Evolutionary conservation across 768 basidiomycete species (phyloP), one percentile per base, ranked within the genome.

Genomic region (Suillus placidus): DNA sequence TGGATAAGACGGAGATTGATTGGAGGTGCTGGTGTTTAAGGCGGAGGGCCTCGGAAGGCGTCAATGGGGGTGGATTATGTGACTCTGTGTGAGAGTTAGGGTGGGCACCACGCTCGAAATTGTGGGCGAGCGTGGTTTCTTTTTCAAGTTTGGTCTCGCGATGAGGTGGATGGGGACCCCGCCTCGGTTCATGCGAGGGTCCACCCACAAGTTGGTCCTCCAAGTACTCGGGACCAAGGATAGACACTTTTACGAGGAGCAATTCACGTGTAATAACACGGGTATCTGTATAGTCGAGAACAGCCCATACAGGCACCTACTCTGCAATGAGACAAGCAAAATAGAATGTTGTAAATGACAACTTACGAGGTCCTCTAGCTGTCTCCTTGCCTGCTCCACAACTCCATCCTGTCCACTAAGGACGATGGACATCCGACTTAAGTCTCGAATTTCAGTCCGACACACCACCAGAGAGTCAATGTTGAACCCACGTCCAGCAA

Each of bases 241-340:
- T 97, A 65, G 97, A 99, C 4, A 99, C 89, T 76, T 99, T 99
- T 74, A 91, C 93, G 69, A 99, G 90, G 38, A 99, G 85, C 16
- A 99, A 85, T 78, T 99, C 97, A 71, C 97, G 92, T 69, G 91
- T 86, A 76, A 99, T 97, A 35, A 90, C 88, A 64, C 85, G 88
- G 30, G 95, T 99, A 67, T 96, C 86, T 23, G 97, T 98, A 77
- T 99, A 99, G 79, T 99, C 96, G 66, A 99, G 84, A 38, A 99
- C 97, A 35, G 97, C 97, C 97, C 97, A 99, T 5, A 99, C 97
- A 60, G 97, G 97, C 34, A 99, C 96, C 97, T 97, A 60, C 8
- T 26, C 30, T n/a, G 49, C 65, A 37, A 37, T 23, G 3, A 58
- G 55, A 47, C 56, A 32, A 18, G 38, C 6, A 30, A 64, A 23